phyloP scores from a whole-genome alignment of 2,329 filamentous ascomycete species.

The Pestalotiopsis sp. region DNA sequence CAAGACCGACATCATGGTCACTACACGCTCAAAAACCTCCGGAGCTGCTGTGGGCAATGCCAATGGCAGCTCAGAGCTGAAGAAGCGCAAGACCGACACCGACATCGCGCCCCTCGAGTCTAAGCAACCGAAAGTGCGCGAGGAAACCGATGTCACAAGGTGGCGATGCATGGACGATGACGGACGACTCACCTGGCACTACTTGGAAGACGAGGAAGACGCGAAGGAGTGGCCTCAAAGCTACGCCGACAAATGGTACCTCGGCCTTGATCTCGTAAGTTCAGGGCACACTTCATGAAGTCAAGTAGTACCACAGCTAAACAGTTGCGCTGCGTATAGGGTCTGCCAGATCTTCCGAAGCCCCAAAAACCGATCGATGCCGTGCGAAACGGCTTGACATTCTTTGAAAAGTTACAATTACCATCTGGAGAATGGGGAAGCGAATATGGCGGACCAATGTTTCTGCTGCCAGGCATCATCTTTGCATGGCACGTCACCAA shows the following conservation, averaged over 20 bases:
- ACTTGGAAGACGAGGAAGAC: conserved; percentile 75
- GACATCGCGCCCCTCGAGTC: conserved; percentile 31
- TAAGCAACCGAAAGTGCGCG: conserved; percentile 50
- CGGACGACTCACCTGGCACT: conserved; percentile 93
- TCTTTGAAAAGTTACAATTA: conserved; percentile 89
- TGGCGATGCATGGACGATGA: conserved; percentile 86
- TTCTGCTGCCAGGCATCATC: conserved; percentile 83
- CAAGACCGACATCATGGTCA: conserved; percentile 23
- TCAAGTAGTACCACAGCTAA: conserved; percentile 10
- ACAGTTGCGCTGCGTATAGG: conserved; percentile 49
- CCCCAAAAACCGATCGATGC: conserved; percentile 75
- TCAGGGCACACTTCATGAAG: neutral
- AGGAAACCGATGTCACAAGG: conserved; percentile 75
- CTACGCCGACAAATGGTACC: conserved; percentile 83
- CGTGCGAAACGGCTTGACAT: conserved; percentile 80
- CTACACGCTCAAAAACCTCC: conserved; percentile 35
- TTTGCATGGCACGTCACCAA: conserved; percentile 88
- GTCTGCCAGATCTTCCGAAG: conserved; percentile 70
- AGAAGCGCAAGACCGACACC: conserved; percentile 47
- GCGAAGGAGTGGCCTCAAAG: conserved; percentile 81
- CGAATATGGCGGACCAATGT: conserved; percentile 98
- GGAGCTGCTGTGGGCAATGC: conserved; percentile 13
- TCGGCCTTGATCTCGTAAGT: conserved; percentile 77
- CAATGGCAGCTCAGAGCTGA: conserved; percentile 21
- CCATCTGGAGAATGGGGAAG: conserved; percentile 93